phyloP scores from a whole-genome alignment of 192 early-diverging fungal species.

The Dissophora ornata region DNA sequence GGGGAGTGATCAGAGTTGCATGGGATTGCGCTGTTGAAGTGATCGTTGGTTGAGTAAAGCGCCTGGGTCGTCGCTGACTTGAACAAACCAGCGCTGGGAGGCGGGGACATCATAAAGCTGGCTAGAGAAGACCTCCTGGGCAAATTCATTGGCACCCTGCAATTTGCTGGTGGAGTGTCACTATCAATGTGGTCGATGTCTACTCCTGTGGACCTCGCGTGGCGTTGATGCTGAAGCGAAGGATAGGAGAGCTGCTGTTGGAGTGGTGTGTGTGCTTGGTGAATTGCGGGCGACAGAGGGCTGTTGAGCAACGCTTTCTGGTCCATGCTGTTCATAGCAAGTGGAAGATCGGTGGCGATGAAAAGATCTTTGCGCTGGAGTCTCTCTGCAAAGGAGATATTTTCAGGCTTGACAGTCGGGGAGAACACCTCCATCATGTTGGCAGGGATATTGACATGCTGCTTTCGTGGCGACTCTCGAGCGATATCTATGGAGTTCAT shows the following conservation, averaged over 20 bases:
- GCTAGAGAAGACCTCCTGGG: slow-evolving; percentile 20
- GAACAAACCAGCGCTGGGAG: slow-evolving; percentile 18
- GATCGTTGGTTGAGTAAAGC: slow-evolving; percentile 19
- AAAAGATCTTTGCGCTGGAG: slow-evolving; percentile 25
- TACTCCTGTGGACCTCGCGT: background rate
- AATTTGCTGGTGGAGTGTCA: slow-evolving; percentile 35
- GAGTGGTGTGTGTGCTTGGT: background rate
- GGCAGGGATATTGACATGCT: background rate
- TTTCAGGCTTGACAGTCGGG: background rate
- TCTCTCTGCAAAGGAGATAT: background rate
- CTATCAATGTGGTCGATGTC: background rate
- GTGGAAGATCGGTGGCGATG: slow-evolving; percentile 17
- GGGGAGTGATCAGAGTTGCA: background rate
- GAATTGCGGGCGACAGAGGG: background rate
- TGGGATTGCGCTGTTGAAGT: background rate
- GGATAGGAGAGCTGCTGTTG: slow-evolving; percentile 7
- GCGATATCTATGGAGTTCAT: slow-evolving; percentile 12
- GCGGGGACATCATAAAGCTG: slow-evolving; percentile 27
- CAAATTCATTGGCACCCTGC: slow-evolving; percentile 21
- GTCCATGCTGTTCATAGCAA: background rate
- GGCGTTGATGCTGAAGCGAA: background rate
- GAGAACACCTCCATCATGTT: background rate
- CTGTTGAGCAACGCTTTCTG: background rate
- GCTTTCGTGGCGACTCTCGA: background rate
- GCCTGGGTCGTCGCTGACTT: slow-evolving; percentile 21